Percentiles rank a stretch among this genome's conserved stretches.
phyloP scores from a whole-genome alignment of 2,329 filamentous ascomycete species.

The Leptographium wingfieldii region DNA sequence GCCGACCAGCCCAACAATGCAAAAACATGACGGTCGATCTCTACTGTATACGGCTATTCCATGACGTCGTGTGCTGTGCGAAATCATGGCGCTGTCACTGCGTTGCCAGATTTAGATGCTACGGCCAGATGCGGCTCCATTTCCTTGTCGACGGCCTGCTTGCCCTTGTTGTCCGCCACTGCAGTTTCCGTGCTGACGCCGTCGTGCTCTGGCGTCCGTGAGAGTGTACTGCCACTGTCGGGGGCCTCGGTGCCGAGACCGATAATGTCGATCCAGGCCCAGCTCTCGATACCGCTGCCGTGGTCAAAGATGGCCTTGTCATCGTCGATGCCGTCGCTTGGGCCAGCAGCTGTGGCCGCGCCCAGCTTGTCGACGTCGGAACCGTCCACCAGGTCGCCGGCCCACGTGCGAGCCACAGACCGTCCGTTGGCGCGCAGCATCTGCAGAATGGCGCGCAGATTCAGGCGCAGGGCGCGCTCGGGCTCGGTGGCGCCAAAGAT shows the following conservation, averaged over 20 bases:
- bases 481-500: slow-evolving; percentile 46
- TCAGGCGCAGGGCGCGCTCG: slow-evolving; percentile 45
- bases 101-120: neutral
- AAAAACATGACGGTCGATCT: neutral
- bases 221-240: slow-evolving; percentile 7
- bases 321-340: slow-evolving; percentile 27
- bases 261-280: slow-evolving; percentile 40
- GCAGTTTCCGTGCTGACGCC: slow-evolving; percentile 10
- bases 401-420: slow-evolving; percentile 35
- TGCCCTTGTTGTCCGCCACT: slow-evolving; percentile 12
- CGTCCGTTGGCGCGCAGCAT: slow-evolving; percentile 38
- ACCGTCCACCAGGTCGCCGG: slow-evolving; percentile 36
- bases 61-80: neutral
- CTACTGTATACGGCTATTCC: neutral
- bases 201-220: slow-evolving; percentile 7
- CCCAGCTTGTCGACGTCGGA: slow-evolving; percentile 24
- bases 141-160: slow-evolving; percentile 23
- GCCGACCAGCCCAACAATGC: neutral
- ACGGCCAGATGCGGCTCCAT: slow-evolving; percentile 19
- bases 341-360: slow-evolving; percentile 1
- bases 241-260: slow-evolving; percentile 28
- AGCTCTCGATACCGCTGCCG: slow-evolving; percentile 29
- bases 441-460: slow-evolving; percentile 45
- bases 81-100: neutral
- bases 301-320: slow-evolving; percentile 40